Evolutionary conservation across 2,329 filamentous ascomycete genomes (phyloP).

Genomic region (Fusarium illudens): DNA sequence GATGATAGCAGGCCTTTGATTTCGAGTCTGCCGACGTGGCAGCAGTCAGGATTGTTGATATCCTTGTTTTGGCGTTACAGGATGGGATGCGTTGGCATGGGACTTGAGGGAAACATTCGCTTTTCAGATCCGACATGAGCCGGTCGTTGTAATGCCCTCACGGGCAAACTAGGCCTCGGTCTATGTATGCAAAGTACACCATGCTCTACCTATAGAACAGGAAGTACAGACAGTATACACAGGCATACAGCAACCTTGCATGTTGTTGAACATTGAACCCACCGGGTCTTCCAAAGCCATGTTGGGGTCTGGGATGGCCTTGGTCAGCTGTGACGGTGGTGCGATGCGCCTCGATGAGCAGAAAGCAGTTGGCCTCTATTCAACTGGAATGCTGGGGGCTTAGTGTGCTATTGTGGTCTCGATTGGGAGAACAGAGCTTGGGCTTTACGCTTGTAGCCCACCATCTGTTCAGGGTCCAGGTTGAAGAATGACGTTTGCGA

Average conservation of each 20-base stretch:
- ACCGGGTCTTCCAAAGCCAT: neutral
- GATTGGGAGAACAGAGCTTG: neutral
- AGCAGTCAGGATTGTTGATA: slow-evolving; percentile 15
- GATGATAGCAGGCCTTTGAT: slow-evolving; percentile 22
- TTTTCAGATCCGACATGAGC: slow-evolving; percentile 16
- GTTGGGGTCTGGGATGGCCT: neutral
- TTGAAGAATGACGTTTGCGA: slow-evolving; percentile 6
- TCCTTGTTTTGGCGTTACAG: slow-evolving; percentile 34
- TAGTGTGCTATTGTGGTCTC: neutral
- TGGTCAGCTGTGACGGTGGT: neutral
- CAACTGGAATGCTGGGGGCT: neutral
- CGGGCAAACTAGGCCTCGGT: neutral
- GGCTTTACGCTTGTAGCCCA: neutral
- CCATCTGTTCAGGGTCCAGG: neutral
- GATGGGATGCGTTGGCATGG: slow-evolving; percentile 26
- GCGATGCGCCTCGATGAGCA: neutral
- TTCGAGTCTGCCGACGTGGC: slow-evolving; percentile 8
- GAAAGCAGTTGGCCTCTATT: neutral
- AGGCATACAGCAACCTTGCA: neutral
- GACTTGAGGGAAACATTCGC: slow-evolving; percentile 25
- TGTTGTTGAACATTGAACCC: neutral
- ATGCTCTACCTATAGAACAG: neutral
- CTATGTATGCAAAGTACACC: neutral
- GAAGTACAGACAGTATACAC: neutral
- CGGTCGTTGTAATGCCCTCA: slow-evolving; percentile 5